A percentile compares a stretch with the other conserved stretches of the same genome.
Conservation (phyloP, 306 rosid genomes). For the Cercis canadensis region DNA sequence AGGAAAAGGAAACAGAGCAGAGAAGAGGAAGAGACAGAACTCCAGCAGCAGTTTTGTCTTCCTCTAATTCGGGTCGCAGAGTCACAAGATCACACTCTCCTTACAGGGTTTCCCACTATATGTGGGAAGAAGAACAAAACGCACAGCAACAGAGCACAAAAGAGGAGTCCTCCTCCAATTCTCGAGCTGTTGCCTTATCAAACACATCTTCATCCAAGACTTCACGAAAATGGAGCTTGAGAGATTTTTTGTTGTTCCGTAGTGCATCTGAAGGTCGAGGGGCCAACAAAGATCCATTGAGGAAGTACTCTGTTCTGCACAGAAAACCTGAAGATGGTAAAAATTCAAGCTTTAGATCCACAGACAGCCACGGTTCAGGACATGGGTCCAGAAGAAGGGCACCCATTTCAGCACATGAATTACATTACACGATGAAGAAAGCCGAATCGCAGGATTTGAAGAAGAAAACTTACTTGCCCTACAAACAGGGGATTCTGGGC, state of each 20-base stretch:
- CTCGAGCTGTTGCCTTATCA: neutral
- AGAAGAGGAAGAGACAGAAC: conserved; percentile 68
- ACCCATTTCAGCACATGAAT: conserved; percentile 69
- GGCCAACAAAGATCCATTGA: conserved; percentile 62
- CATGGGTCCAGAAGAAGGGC: conserved; percentile 43
- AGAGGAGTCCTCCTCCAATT: conserved; percentile 22
- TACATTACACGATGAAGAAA: conserved; percentile 73
- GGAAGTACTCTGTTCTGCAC: conserved; percentile 48
- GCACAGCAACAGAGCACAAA: conserved; percentile 36
- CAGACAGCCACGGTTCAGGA: conserved; percentile 34
- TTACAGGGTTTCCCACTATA: conserved; percentile 47
- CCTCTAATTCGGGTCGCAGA: conserved; percentile 55
- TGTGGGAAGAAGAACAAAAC: conserved; percentile 54
- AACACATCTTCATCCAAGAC: conserved; percentile 46
- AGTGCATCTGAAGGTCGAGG: conserved; percentile 94
- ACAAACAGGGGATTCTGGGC: conserved; percentile 86
- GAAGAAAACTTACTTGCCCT: conserved; percentile 90
- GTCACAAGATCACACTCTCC: conserved; percentile 76
- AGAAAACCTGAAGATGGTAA: conserved; percentile 52
- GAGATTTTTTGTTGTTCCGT: conserved; percentile 75
- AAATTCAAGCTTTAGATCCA: conserved; percentile 53
- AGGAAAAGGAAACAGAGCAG: conserved; percentile 32
- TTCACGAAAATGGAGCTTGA: conserved; percentile 77
- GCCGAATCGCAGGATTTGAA: conserved; percentile 75
- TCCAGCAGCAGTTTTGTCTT: conserved; percentile 30